phyloP scores from a whole-genome alignment of 257 asterid genomes.

The Salvia rosmarinus region DNA sequence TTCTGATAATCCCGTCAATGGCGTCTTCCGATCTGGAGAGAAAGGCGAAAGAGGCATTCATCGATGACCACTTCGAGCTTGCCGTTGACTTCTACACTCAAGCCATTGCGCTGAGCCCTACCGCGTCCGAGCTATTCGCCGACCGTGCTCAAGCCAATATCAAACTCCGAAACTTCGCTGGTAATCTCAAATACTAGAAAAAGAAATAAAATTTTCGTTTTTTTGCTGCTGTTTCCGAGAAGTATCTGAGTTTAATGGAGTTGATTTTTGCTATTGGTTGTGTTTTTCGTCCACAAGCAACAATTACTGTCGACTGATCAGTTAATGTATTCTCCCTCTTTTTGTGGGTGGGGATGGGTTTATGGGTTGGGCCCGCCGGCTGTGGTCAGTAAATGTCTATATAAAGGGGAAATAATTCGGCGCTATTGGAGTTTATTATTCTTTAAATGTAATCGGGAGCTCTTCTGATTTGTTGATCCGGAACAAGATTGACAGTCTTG shows the following conservation, averaged over 20 bases:
- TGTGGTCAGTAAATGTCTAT: not conserved
- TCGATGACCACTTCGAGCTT: conserved; percentile 92
- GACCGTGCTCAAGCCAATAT: conserved; percentile 95
- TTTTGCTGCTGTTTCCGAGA: not conserved
- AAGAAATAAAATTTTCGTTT: not conserved
- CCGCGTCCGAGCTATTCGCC: conserved; percentile 70
- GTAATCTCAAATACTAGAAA: conserved; percentile 35
- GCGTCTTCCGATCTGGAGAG: conserved; percentile 82
- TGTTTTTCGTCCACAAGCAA: not conserved
- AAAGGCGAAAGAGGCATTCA: conserved; percentile 87
- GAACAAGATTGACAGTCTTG: conserved; percentile 1
- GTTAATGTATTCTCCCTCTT: not conserved
- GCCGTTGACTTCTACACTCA: conserved; percentile 91
- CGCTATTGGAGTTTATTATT: conserved; percentile 19
- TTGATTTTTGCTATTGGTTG: not conserved
- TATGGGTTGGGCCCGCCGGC: not conserved
- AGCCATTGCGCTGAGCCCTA: conserved; percentile 71
- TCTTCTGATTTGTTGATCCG: conserved; percentile 7
- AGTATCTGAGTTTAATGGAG: not conserved
- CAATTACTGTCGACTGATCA: conserved; percentile 10
- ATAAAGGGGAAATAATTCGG: not conserved
- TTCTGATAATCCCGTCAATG: conserved; percentile 46
- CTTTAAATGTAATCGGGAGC: not conserved
- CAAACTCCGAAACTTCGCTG: conserved; percentile 72
- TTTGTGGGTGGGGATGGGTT: not conserved